Evolutionary conservation across 192 early-diverging fungal species (phyloP).

Genomic region (Entomortierella beljakovae): DNA sequence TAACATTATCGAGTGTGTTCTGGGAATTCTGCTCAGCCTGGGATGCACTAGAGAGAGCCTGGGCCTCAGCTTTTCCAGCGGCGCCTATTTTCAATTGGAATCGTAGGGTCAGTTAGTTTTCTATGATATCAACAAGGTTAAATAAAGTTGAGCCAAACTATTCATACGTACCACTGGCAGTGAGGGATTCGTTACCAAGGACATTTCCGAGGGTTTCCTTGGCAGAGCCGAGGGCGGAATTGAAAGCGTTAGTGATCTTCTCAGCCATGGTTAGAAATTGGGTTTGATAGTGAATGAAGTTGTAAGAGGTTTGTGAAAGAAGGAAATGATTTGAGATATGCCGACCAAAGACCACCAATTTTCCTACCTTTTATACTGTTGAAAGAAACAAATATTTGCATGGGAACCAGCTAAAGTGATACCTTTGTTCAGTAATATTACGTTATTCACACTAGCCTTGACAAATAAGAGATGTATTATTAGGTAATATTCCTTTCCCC

Average conservation of each 20-base stretch:
- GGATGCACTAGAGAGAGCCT: conserved; percentile 3
- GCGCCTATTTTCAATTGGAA: conserved; percentile 13
- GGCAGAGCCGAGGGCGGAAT: conserved; percentile 18
- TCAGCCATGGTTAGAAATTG: conserved; percentile 24
- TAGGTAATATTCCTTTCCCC: no score
- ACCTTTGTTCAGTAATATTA: no score
- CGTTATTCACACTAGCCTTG: no score
- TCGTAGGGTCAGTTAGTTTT: not conserved
- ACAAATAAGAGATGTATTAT: no score
- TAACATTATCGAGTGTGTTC: conserved; percentile 13
- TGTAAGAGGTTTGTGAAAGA: not conserved
- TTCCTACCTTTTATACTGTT: no score
- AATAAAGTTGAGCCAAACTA: no score
- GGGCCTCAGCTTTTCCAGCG: conserved; percentile 31
- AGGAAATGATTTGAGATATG: not conserved
- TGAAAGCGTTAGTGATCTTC: conserved; percentile 21
- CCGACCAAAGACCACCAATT: no score
- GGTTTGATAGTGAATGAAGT: not conserved
- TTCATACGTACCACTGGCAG: conserved; percentile 16
- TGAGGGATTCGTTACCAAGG: conserved; percentile 33
- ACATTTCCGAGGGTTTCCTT: conserved; percentile 31
- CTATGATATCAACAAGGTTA: no score
- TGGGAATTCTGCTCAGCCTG: conserved; percentile 16
- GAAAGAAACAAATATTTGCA: no score
- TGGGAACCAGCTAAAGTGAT: no score